Evolutionary conservation across 495 filamentous ascomycete genomes (phyloP).

Genomic region (Penicillium daleae): DNA sequence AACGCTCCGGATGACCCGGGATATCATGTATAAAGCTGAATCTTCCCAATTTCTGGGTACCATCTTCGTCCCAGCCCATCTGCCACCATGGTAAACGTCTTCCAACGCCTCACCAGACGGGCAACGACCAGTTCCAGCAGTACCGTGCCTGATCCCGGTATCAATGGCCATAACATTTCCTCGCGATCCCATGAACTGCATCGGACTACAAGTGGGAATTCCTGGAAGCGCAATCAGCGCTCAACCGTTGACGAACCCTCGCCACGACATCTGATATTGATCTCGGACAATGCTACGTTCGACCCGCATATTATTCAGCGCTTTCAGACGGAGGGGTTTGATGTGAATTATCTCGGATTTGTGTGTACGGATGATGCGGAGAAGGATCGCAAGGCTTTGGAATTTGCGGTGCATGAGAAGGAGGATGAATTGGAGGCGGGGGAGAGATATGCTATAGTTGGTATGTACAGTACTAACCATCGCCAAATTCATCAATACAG

Average conservation of each 20-base stretch:
- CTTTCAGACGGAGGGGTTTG: constrained; percentile 67
- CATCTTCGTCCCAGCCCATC: background rate
- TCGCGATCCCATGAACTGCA: constrained; percentile 18
- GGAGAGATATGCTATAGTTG: constrained; percentile 52
- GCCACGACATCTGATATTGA: constrained; percentile 56
- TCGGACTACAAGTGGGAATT: constrained; percentile 20
- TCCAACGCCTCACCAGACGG: constrained; percentile 26
- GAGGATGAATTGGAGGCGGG: constrained; percentile 49
- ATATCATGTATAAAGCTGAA: background rate
- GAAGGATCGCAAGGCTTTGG: constrained; percentile 36
- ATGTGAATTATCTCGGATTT: constrained; percentile 63
- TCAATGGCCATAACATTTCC: constrained; percentile 1
- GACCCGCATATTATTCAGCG: constrained; percentile 56
- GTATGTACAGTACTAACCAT: too few relatives aligned
- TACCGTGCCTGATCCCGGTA: constrained; percentile 1
- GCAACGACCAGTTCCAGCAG: constrained; percentile 22
- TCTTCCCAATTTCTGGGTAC: background rate
- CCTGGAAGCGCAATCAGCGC: constrained; percentile 19
- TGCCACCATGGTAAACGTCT: constrained; percentile 31
- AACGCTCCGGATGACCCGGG: constrained; percentile 4
- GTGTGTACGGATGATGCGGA: constrained; percentile 46
- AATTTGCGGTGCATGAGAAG: constrained; percentile 51
- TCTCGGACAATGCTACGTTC: constrained; percentile 61
- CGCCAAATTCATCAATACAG: too few relatives aligned
- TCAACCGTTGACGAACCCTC: constrained; percentile 19